Conservation (phyloP, 139 green algal species). For the Chlorella sp. region DNA sequence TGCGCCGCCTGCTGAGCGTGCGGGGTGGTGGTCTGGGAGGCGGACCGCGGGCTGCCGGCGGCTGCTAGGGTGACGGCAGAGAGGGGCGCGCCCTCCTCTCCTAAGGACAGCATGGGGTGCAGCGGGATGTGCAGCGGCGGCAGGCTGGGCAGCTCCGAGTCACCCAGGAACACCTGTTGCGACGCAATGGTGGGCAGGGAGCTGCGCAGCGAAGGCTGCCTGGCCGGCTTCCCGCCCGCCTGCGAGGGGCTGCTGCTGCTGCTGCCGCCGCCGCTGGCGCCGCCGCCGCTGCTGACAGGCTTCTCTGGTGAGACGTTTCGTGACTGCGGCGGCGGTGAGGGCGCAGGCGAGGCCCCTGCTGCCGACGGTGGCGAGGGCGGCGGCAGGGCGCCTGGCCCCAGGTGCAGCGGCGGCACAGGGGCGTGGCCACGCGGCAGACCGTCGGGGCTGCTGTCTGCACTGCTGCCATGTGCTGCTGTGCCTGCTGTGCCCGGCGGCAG, state of each 20-base stretch:
- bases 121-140: constrained; percentile 36
- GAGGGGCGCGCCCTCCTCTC: neutral
- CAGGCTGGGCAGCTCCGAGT: constrained; percentile 1
- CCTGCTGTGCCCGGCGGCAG: neutral
- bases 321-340: neutral
- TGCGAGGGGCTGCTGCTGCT: neutral
- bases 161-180: neutral
- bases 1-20: no score
- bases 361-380: neutral
- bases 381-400: neutral
- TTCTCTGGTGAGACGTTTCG: neutral
- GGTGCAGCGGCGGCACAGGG: neutral
- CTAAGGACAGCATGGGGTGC: constrained; percentile 1
- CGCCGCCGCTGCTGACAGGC: neutral
- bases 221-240: no score
- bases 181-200: neutral
- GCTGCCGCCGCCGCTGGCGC: neutral
- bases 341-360: neutral
- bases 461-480: neutral
- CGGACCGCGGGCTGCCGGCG: neutral
- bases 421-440: neutral
- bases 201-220: neutral
- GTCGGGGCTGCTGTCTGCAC: neutral
- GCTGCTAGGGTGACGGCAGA: neutral
- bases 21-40: no score